Evolutionary conservation across 2,329 filamentous ascomycete genomes (phyloP).

Genomic region (Beauveria medogensis): DNA sequence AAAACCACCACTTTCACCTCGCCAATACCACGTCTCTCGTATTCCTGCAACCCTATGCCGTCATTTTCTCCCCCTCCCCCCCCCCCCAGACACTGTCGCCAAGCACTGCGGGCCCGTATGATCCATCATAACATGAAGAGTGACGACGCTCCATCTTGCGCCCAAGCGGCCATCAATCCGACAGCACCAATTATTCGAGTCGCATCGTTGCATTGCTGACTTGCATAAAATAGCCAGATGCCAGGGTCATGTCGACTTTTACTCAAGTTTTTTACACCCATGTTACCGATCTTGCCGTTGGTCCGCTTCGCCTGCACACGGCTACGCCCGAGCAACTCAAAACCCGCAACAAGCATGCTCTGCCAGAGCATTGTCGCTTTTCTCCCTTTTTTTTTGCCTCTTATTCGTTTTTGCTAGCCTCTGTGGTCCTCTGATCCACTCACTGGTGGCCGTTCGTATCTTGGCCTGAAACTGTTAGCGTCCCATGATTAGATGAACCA

Average conservation of each 20-base stretch:
- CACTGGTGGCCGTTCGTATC: background rate
- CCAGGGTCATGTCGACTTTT: background rate
- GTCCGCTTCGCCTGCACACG: background rate
- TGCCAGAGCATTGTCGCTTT: background rate
- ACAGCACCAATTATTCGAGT: background rate
- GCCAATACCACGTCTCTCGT: background rate
- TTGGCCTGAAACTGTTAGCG: slow-evolving; percentile 1
- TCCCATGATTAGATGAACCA: background rate
- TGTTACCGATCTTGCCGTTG: slow-evolving; percentile 2
- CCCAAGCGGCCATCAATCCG: background rate
- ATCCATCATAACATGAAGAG: slow-evolving; percentile 1
- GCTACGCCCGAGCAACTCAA: background rate
- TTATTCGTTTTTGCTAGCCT: background rate
- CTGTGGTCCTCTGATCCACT: background rate
- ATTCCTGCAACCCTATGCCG: slow-evolving; percentile 9
- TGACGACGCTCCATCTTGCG: background rate
- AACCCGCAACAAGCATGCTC: background rate
- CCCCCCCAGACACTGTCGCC: background rate
- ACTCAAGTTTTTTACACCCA: background rate
- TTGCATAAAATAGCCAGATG: background rate
- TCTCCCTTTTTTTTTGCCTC: slow-evolving; percentile 1
- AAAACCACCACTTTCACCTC: too few relatives aligned
- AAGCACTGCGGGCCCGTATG: slow-evolving; percentile 1
- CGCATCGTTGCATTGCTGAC: slow-evolving; percentile 3
- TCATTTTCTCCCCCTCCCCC: slow-evolving; percentile 6